Conservation (phyloP, 768 basidiomycete genomes). For the Auriscalpium vulgare region DNA sequence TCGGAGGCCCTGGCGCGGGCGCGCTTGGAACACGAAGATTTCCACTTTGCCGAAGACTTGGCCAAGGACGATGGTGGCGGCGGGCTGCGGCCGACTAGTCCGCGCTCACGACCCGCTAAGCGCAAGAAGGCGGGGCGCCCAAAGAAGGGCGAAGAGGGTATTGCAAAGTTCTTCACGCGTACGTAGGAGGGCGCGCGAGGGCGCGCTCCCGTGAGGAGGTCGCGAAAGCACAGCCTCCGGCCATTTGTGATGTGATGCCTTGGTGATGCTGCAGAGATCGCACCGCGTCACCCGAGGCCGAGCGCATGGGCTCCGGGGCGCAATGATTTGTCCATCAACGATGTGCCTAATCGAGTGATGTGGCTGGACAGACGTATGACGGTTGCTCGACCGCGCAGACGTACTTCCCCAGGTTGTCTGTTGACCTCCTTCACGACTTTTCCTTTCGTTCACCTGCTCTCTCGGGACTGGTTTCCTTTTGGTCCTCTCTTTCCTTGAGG, state of each 20-base stretch:
- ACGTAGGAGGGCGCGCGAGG: slow-evolving; percentile 12
- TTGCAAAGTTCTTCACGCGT: slow-evolving; percentile 40
- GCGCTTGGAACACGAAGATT: slow-evolving; percentile 77
- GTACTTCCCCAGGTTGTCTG: neutral
- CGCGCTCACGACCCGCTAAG: slow-evolving; percentile 11
- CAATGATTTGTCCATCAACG: neutral
- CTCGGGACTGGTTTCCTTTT: slow-evolving; percentile 13
- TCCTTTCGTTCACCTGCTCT: slow-evolving; percentile 1
- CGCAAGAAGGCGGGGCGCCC: slow-evolving; percentile 25
- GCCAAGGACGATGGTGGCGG: slow-evolving; percentile 30
- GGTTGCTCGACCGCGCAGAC: neutral
- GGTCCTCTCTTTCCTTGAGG: slow-evolving; percentile 15
- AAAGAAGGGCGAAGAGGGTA: slow-evolving; percentile 27
- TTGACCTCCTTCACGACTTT: neutral
- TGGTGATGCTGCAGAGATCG: neutral
- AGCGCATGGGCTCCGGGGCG: neutral
- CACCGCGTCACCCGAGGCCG: no score
- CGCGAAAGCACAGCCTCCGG: no score
- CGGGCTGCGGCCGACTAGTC: slow-evolving; percentile 11
- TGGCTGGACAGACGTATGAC: slow-evolving; percentile 3
- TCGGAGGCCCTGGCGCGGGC: slow-evolving; percentile 30
- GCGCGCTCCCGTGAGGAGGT: no score
- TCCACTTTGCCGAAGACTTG: slow-evolving; percentile 79
- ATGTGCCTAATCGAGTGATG: neutral
- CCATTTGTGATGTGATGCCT: neutral